A percentile compares a stretch with the other conserved stretches of the same genome.
These are phyloP conservation scores for Aureobasidium sp. DNA, from an alignment of 2,329 filamentous ascomycete species.

Conservation along the genomic window DNA sequence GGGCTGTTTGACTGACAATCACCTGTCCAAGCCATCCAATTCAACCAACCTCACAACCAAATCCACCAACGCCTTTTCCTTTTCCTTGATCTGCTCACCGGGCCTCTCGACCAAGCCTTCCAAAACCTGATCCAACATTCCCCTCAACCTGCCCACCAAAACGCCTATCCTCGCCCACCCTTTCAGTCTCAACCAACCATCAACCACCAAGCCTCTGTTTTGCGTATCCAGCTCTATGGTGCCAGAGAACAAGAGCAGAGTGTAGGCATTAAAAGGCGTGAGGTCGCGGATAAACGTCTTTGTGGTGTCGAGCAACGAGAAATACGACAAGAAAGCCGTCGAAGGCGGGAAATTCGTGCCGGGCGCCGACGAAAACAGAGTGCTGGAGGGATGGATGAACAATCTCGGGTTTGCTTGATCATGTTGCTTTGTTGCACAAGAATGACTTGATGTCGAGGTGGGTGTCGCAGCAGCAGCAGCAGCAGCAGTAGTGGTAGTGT, in stretches of 20 bases:
- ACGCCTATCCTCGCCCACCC: conserved; percentile 96
- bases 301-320: conserved; percentile 81
- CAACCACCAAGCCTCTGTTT: conserved; percentile 79
- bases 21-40: conserved; percentile 59
- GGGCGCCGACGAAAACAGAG: conserved; percentile 69
- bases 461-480: not conserved
- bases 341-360: conserved; percentile 57
- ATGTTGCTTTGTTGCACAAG: conserved; percentile 27
- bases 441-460: conserved; percentile 28
- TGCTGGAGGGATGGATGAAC: conserved; percentile 86
- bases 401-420: conserved; percentile 48
- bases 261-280: conserved; percentile 88
- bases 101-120: conserved; percentile 75
- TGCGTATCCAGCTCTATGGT: conserved; percentile 78
- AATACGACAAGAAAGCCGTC: conserved; percentile 78
- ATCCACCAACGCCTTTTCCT: conserved; percentile 57
- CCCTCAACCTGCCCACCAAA: conserved; percentile 71
- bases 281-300: conserved; percentile 90
- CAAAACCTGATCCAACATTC: conserved; percentile 80
- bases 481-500: no score
- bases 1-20: not conserved
- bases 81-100: conserved; percentile 35
- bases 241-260: conserved; percentile 80
- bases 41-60: conserved; percentile 77
- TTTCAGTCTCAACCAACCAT: conserved; percentile 78